Base-by-base conservation (phyloP, 2,329 filamentous ascomycete species). In the Neofusicoccum laricinum region DNA sequence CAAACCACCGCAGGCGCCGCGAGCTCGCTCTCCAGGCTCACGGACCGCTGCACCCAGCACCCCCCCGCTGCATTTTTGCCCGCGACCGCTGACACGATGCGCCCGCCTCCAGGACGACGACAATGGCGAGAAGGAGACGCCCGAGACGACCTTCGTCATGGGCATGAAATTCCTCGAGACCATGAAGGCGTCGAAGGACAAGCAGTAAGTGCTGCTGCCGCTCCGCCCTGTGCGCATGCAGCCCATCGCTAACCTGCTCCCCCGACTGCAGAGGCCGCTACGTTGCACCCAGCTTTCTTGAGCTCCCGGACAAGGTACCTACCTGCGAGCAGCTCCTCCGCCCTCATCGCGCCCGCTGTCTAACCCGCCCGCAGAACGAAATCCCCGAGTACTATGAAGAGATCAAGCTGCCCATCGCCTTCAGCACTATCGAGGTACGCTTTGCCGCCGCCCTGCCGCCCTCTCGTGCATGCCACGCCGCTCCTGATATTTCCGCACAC, bases 381-480 rank as follows among this genome's bases (percentile, higher is more conserved):
- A 85, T 91, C 69, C 85, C 88, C 48, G 88, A 90, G 19, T 96
- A 96, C 78, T 96, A 94, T 78, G 83, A 88, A 71, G 83, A 85
- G 68, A 92, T 90, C 66, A 86, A 87, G 68, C 85, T 96, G 74
- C 93, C 93, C 1, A 87, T 96, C 66, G 91, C 92, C 0, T 81
- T 97, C 50, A 85, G 89, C 69, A 89, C 85, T 1, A 89, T 96
- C 66, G 90, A 96, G 80, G 82, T 83, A 77, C 66, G 78, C 67
- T 12, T 15, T 36, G 8, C n/a, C 30, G 4, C 30, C 55, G 17
- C 48, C 19, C 17, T 41, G n/a, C 21, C 34, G 25, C 7, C 17
- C 32, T 21, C 45, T 25, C 15, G 12, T 4, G 30, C 15, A 10
- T 25, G n/a, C 40, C 48, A 36, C n/a, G 17, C 21, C 15, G 15